Percentiles rank a stretch among this genome's conserved stretches.
phyloP scores from a whole-genome alignment of 345 rosid species.

The Carallia brachiata region DNA sequence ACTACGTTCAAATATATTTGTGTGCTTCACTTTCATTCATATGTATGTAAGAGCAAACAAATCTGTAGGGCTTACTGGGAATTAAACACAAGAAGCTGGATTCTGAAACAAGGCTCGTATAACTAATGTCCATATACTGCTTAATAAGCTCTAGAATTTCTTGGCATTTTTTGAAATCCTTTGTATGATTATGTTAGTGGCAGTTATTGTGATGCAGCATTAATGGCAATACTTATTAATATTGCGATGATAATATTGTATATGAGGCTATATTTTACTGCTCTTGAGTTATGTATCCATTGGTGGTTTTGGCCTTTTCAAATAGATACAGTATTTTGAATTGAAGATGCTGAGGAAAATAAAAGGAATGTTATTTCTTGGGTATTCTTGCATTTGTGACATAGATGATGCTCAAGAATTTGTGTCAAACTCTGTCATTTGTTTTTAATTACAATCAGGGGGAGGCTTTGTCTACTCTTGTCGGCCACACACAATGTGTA shows the following conservation, averaged over 20 bases:
- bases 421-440: constrained; percentile 2
- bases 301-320: neutral
- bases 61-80: neutral
- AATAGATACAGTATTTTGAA: no score
- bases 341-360: no score
- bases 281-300: neutral
- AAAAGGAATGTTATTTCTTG: no score
- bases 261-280: neutral
- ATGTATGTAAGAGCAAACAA: neutral
- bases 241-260: no score
- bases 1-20: constrained; percentile 1
- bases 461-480: constrained; percentile 68
- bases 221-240: neutral
- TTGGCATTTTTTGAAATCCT: neutral
- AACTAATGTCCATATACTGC: no score
- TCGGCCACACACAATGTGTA: constrained; percentile 89
- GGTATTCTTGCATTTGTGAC: constrained; percentile 1
- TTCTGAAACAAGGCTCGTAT: neutral
- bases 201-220: no score
- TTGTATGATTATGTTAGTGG: constrained; percentile 1
- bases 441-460: constrained; percentile 45
- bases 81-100: neutral
- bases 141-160: no score
- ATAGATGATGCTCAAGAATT: constrained; percentile 1
- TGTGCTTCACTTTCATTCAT: neutral